Conservation (phyloP, 495 filamentous ascomycete species). For the Xylaria palmicola region DNA sequence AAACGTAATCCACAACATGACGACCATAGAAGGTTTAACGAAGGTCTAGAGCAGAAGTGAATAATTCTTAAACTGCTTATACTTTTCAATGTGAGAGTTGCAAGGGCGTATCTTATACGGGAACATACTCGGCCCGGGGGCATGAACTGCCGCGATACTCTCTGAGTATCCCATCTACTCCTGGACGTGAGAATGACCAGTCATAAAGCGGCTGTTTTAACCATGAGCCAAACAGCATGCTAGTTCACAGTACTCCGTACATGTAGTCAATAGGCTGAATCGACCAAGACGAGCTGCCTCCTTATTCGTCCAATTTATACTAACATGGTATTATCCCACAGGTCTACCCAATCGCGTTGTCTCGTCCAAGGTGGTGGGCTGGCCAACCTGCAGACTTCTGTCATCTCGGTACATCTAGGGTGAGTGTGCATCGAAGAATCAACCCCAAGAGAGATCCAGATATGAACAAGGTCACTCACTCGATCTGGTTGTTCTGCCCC, state of each 20-base stretch:
- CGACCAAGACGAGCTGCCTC: not conserved
- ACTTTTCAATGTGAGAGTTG: not conserved
- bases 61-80: not conserved
- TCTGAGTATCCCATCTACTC: not conserved
- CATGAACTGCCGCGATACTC: not conserved
- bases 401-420: too few relatives aligned
- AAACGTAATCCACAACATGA: not conserved
- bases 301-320: not conserved
- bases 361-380: too few relatives aligned
- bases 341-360: too few relatives aligned
- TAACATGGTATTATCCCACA: not conserved
- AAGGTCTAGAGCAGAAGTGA: not conserved
- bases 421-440: too few relatives aligned
- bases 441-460: too few relatives aligned
- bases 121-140: not conserved
- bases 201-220: not conserved
- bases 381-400: too few relatives aligned
- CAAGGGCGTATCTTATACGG: not conserved
- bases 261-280: slow-evolving; percentile 1
- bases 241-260: not conserved
- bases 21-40: not conserved
- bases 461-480: not conserved
- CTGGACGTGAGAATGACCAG: not conserved
- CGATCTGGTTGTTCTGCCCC: not conserved
- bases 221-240: not conserved